Base-by-base conservation (phyloP, 768 basidiomycete species). In the Cystofilobasidium bisporidii region DNA sequence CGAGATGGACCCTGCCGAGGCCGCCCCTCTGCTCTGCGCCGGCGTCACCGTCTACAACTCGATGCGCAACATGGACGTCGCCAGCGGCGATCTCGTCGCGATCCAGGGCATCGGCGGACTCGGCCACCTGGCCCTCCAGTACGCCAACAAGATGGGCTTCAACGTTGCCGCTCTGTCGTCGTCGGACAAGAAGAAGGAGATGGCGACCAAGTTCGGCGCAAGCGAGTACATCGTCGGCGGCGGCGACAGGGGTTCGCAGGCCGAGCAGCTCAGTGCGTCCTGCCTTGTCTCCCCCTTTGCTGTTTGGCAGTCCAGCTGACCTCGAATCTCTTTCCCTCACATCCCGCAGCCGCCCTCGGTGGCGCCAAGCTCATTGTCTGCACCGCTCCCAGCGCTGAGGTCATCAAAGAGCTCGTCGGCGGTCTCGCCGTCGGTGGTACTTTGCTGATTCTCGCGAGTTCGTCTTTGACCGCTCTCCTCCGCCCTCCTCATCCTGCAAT, bases 191-290 rank as follows among this genome's bases (percentile, higher is more conserved):
- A 81, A 81, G 73, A 61, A 72, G 40, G 72, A 74, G 0, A 71
- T 80, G 45, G 77, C 79, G 0, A 71, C 58, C 17, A 63, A 76
- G 59, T 74, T 81, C 58, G 80, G 80, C 36, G 80, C 80, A 0
- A 72, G 78, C 61, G 69, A 74, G 24, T 80, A 79, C 73, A 70
- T 81, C 59, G 78, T 78, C 65, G 72, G 73, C 24, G 71, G 73
- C 11, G 71, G 72, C 48, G 61, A 20, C 28, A n/a, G 57, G 61
- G 36, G 36, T 12, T 32, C 22, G 20, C 38, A 33, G 5, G 74
- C 76, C 68, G 72, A 77, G 68, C 69, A 79, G 24, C 79, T 79
- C 11, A 79, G 80, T 20, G 79, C 79, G 11, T 77, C 76, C 57
- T 71, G 79, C 48, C 76, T 36, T 12, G 5, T 36, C 36, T 36